Evolutionary conservation across 352 stramenopile species (phyloP).

Genomic region (Globisporangium spiculum): DNA sequence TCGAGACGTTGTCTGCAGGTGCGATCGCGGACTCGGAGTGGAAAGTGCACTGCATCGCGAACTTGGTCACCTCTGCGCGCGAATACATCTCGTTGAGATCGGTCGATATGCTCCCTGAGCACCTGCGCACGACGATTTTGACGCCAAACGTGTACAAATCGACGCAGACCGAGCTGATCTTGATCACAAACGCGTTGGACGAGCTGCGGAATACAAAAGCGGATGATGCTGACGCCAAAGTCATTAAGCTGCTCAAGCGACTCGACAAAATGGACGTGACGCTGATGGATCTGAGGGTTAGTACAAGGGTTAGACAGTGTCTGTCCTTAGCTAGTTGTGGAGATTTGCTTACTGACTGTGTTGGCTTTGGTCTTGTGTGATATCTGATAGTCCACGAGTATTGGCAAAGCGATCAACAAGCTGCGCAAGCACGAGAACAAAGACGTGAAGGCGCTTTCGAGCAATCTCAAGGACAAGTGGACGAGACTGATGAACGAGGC

Average conservation of each 20-base stretch:
- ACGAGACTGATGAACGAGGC: constrained; percentile 68
- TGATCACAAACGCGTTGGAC: constrained; percentile 63
- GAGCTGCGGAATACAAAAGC: constrained; percentile 40
- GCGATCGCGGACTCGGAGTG: constrained; percentile 74
- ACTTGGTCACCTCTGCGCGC: constrained; percentile 73
- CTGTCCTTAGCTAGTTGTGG: background rate
- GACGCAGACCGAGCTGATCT: constrained; percentile 68
- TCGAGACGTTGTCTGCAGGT: constrained; percentile 58
- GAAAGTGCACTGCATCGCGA: constrained; percentile 72
- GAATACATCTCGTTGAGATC: constrained; percentile 84
- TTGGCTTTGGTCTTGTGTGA: background rate
- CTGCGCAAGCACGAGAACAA: constrained; percentile 70
- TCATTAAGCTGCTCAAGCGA: constrained; percentile 63
- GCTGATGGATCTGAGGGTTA: constrained; percentile 75
- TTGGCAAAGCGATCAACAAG: constrained; percentile 85
- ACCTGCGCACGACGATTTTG: constrained; percentile 76
- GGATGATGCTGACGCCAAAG: constrained; percentile 27
- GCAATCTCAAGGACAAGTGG: constrained; percentile 76
- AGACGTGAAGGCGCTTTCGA: constrained; percentile 44
- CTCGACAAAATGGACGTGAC: constrained; percentile 72
- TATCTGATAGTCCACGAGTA: constrained; percentile 61
- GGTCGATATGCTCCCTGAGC: constrained; percentile 80
- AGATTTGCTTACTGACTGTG: constrained; percentile 13
- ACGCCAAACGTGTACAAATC: constrained; percentile 79
- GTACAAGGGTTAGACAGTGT: constrained; percentile 5